phyloP scores from a whole-genome alignment of 2,329 filamentous ascomycete genomes.

The Lithohypha guttulata region DNA sequence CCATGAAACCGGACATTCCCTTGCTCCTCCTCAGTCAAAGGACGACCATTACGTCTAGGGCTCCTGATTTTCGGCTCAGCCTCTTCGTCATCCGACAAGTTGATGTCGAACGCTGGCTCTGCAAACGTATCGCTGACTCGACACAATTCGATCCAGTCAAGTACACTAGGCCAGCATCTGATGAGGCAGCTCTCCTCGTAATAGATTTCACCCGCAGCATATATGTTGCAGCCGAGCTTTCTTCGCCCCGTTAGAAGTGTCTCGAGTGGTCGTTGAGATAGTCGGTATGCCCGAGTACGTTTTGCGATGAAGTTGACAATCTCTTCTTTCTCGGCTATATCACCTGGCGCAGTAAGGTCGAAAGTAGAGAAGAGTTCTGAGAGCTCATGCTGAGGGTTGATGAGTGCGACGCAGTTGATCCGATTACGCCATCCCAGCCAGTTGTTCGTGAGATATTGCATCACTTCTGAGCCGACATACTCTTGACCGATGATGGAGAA shows the following conservation, averaged over 20 bases:
- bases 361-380: constrained; percentile 22
- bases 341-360: constrained; percentile 6
- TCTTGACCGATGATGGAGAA: constrained; percentile 64
- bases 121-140: constrained; percentile 32
- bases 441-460: constrained; percentile 48
- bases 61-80: background rate
- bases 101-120: constrained; percentile 24
- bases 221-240: constrained; percentile 54
- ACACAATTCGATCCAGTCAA: constrained; percentile 53
- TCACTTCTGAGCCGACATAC: constrained; percentile 49
- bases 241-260: constrained; percentile 44
- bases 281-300: constrained; percentile 51
- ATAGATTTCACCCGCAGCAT: constrained; percentile 53
- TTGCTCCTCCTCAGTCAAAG: constrained; percentile 1
- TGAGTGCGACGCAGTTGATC: constrained; percentile 32
- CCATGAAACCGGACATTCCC: background rate
- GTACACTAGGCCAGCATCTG: constrained; percentile 40
- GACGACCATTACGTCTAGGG: background rate
- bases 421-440: constrained; percentile 31
- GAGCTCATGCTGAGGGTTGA: constrained; percentile 28
- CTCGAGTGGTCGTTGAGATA: constrained; percentile 43
- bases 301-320: constrained; percentile 30
- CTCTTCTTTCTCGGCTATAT: constrained; percentile 18
- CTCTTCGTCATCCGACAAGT: background rate
- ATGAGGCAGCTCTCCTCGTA: constrained; percentile 55